Base-by-base conservation (phyloP, 129 eudicot genomes). In the Tanacetum coccineum region DNA sequence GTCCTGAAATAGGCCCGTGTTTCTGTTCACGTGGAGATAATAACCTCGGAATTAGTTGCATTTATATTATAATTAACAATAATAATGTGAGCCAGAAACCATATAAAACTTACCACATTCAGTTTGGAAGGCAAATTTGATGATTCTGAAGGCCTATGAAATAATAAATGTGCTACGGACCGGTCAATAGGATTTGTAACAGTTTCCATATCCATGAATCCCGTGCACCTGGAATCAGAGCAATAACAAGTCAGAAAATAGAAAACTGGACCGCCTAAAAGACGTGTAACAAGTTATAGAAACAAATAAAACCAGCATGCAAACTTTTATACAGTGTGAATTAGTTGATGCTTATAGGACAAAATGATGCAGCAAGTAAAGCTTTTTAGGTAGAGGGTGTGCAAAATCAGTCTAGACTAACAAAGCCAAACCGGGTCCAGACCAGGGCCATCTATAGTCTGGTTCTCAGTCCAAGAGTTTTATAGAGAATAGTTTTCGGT, bases 131-230 rank as follows among this genome's bases (percentile, higher is more conserved):
- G 57, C 65, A 59, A 15, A 9, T 64, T 77, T 32, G 75, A 70
- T 15, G 87, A 64, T 76, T 88, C 95, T 53, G 89, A 75, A 40
- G 98, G 95, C 73, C 95, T 84, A 39, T 93, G 92, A 68, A 93
- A 93, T 73, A 93, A 54, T 44, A 93, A 74, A 81, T 93, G 98
- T 28, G 98, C 98, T 56, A 93, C 70, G 17, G 96, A 88, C 13
- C 98, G 95, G 73, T 93, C 98, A 60, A 93, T 82, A 47, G 98
- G 96, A 68, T 93, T 93, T 15, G 98, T 93, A 66, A 86, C 84
- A 3, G 95, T 82, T 76, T 93, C 98, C 68, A 93, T 80, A 74
- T 93, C 96, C 84, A 82, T 72, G 67, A 74, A 84, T 44, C 95
- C 84, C 50, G 70, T 59, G 63, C 74, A 75, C 80, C 85, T 77